Evolutionary conservation across 106 monocot genomes (phyloP).

Genomic region (Dioscorea dumetorum): DNA sequence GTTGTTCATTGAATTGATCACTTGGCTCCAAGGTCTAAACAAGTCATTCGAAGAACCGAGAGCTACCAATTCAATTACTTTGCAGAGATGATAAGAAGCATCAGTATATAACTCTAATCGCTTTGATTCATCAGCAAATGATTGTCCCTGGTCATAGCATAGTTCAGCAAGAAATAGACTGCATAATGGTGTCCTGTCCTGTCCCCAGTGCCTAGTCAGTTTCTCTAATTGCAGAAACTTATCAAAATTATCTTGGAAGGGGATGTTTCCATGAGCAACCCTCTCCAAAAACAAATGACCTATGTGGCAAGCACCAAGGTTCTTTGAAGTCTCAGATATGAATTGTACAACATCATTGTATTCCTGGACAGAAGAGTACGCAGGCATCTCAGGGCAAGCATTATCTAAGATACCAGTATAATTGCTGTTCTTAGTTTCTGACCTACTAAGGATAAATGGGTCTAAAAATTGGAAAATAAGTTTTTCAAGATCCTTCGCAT

Average conservation of each 20-base stretch:
- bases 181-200: constrained; percentile 66
- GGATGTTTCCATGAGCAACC: constrained; percentile 46
- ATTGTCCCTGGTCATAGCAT: constrained; percentile 69
- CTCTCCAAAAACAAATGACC: constrained; percentile 79
- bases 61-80: constrained; percentile 75
- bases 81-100: constrained; percentile 90
- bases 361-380: constrained; percentile 47
- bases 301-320: constrained; percentile 60
- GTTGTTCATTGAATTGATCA: too few relatives aligned
- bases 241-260: constrained; percentile 38
- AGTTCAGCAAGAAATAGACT: constrained; percentile 88
- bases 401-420: constrained; percentile 17
- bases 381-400: constrained; percentile 16
- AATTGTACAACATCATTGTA: constrained; percentile 51
- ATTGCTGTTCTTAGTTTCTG: constrained; percentile 17
- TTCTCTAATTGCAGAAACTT: constrained; percentile 71
- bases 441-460: constrained; percentile 49
- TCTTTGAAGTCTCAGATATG: constrained; percentile 38
- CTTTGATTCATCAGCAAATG: constrained; percentile 32
- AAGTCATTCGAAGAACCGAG: constrained; percentile 33
- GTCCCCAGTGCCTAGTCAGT: constrained; percentile 67
- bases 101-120: constrained; percentile 47
- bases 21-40: background rate
- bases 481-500: constrained; percentile 53
- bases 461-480: constrained; percentile 62